Conservation (phyloP, 805 yeast genomes). For the Ogataea ramenticola region DNA sequence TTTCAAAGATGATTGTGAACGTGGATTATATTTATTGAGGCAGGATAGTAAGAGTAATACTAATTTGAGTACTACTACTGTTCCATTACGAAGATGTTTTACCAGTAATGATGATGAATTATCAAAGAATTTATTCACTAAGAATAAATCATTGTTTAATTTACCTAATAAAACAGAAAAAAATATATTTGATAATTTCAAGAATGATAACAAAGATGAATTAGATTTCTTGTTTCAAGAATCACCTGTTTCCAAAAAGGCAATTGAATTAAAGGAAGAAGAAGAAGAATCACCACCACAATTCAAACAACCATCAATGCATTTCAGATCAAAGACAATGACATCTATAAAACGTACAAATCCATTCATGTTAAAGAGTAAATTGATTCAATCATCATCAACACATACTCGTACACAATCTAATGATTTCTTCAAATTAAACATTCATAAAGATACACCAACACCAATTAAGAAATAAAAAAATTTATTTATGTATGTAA, state of each 20-base stretch:
- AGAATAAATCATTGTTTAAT: neutral
- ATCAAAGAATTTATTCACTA: neutral
- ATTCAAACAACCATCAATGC: constrained; percentile 4
- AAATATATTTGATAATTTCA: no score
- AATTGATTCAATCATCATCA: neutral
- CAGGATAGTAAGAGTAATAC: constrained; percentile 17
- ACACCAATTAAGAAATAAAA: neutral
- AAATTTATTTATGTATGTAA: neutral
- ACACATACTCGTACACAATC: no score
- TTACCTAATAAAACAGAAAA: neutral
- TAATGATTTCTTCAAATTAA: neutral
- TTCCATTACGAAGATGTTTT: neutral
- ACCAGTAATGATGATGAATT: neutral
- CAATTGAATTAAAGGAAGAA: constrained; percentile 6
- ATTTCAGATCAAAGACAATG: constrained; percentile 20
- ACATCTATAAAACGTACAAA: neutral
- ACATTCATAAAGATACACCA: neutral
- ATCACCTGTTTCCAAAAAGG: constrained; percentile 11
- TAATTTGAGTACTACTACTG: neutral
- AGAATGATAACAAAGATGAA: constrained; percentile 3
- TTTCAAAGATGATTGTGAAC: constrained; percentile 36
- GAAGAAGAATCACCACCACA: no score
- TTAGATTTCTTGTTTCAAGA: constrained; percentile 19
- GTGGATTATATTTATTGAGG: constrained; percentile 32
- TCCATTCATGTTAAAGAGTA: no score